Base-by-base conservation (phyloP, 2,329 filamentous ascomycete genomes). In the Eurotiales sp. region DNA sequence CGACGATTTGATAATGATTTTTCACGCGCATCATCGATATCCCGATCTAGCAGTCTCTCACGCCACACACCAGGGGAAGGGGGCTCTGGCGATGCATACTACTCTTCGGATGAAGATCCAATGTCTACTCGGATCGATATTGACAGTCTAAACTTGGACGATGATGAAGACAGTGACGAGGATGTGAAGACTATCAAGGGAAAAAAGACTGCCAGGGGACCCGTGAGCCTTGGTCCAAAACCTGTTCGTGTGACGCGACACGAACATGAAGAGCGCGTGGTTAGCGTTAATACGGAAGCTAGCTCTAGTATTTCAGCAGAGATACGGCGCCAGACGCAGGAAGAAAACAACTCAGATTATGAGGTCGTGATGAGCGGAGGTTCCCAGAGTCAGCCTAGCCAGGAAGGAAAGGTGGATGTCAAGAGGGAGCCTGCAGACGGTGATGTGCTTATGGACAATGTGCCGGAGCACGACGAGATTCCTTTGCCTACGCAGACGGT, bases 211-310 rank as follows among this genome's bases (percentile, higher is more conserved):
- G 59, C 58, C 14, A 63, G 62, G 50, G 39, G 34, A 46, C 62
- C 61, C 43, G 61, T 61, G 19, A 56, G 57, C 41, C 61, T 56
- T 39, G 68, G 66, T 1, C 65, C 79, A 39, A 66, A 71, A 43
- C 81, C 81, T 4, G 72, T 83, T 39, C 76, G 81, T n/a, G 72
- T 83, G 43, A 72, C 74, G 50, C 72, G 81, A 54, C 74, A 77
- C 58, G 76, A 79, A 55, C 80, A 83, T 59, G 72, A 77, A 56
- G 79, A 82, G 44, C 72, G 79, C 25, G 68, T 71, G 1, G 65
- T 80, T 22, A 77, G 74, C 36, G 72, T 83, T 50, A 81, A 78
- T 52, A 78, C 76, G 54, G 78, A 80, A 52, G 74, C 75, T 23
- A 79, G 73, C 58, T 69, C 71, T 32, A 71, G 68, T 29, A 71